Evolutionary conservation across 495 filamentous ascomycete species (phyloP).

Genomic region (Aspergillus diversus): DNA sequence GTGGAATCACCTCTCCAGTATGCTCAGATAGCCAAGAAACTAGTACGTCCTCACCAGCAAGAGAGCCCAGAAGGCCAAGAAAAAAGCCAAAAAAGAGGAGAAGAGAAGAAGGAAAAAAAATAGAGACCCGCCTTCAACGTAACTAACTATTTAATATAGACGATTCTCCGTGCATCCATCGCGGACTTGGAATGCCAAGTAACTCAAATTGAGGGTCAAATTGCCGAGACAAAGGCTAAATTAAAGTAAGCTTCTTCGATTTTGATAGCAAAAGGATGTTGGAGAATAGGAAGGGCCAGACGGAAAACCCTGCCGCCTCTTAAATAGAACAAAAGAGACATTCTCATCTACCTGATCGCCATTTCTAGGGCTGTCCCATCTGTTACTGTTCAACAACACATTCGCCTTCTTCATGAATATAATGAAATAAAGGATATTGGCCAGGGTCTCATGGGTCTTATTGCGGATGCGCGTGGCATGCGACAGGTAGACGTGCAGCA

Average conservation of each 20-base stretch:
- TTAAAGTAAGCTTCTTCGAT: constrained; percentile 37
- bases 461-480: constrained; percentile 71
- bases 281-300: background rate
- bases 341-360: no score
- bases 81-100: background rate
- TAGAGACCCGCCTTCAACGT: constrained; percentile 8
- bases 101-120: background rate
- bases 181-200: constrained; percentile 39
- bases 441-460: constrained; percentile 71
- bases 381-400: constrained; percentile 64
- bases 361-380: constrained; percentile 35
- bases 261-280: background rate
- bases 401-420: constrained; percentile 70
- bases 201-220: constrained; percentile 32
- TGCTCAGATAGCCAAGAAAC: constrained; percentile 24
- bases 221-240: constrained; percentile 35
- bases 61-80: background rate
- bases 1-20: constrained; percentile 5
- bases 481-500: constrained; percentile 64
- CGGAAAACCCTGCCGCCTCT: background rate
- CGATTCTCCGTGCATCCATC: constrained; percentile 38
- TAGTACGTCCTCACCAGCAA: constrained; percentile 18
- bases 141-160: constrained; percentile 23
- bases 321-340: no score
- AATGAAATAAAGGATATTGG: constrained; percentile 80